Evolutionary conservation across 805 yeast genomes (phyloP).

Genomic region (Metschnikowia drakensbergensis): DNA sequence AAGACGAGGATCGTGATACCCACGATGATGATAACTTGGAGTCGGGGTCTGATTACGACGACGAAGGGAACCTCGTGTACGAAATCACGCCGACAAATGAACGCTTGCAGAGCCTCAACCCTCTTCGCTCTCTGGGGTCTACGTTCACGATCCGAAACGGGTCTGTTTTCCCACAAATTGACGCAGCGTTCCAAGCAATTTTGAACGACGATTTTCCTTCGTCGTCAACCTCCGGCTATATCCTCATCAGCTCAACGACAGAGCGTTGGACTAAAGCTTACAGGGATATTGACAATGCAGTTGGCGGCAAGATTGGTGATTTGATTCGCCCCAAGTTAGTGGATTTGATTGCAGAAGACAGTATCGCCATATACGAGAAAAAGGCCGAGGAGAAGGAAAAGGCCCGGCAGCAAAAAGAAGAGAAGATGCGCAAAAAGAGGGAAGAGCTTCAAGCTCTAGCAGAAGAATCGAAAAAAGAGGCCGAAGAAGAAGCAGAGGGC

Average conservation of each 20-base stretch:
- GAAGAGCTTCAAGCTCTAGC: conserved; percentile 32
- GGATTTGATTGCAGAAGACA: conserved; percentile 44
- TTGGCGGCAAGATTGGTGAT: background rate
- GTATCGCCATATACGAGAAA: conserved; percentile 35
- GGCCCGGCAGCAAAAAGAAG: conserved; percentile 26
- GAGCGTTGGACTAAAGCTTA: conserved; percentile 63
- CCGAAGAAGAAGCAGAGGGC: conserved; percentile 6
- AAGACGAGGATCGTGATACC: conserved; percentile 15
- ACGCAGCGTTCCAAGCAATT: conserved; percentile 23
- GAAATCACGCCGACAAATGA: background rate
- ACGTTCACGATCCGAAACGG: conserved; percentile 3
- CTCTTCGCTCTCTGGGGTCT: background rate
- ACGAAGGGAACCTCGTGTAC: background rate
- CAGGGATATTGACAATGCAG: background rate
- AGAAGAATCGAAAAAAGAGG: conserved; percentile 24
- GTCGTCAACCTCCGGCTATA: conserved; percentile 11
- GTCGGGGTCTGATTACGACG: conserved; percentile 1
- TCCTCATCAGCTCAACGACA: conserved; percentile 45
- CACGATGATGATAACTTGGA: conserved; percentile 16
- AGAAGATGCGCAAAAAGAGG: conserved; percentile 24
- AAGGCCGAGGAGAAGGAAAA: conserved; percentile 28
- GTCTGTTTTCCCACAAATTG: conserved; percentile 19
- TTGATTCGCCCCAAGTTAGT: conserved; percentile 6
- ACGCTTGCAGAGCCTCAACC: background rate
- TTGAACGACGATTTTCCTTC: conserved; percentile 13